These are phyloP conservation scores for Neurospora sp. DNA, from an alignment of 495 filamentous ascomycete genomes.

Conservation along the genomic window DNA sequence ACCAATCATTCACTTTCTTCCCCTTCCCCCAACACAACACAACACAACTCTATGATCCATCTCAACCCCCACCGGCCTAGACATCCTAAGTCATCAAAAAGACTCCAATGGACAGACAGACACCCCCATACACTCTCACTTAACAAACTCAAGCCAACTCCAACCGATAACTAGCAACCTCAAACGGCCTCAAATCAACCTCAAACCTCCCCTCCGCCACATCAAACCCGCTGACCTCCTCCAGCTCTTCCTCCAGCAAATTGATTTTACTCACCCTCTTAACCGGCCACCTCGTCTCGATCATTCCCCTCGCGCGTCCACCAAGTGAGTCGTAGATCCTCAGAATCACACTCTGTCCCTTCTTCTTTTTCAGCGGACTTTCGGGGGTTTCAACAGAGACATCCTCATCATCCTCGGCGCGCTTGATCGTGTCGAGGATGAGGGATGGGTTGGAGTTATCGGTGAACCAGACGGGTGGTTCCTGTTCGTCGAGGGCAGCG, in stretches of 20 bases:
- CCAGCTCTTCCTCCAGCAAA: constrained; percentile 60
- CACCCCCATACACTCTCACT: not conserved
- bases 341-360: constrained; percentile 69
- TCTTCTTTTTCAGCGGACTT: constrained; percentile 42
- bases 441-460: constrained; percentile 45
- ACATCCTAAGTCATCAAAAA: not conserved
- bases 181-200: constrained; percentile 73
- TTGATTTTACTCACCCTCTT: constrained; percentile 75
- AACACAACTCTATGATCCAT: not conserved
- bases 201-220: constrained; percentile 32
- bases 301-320: constrained; percentile 57
- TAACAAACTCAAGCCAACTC: constrained; percentile 38
- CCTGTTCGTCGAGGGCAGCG: constrained; percentile 25
- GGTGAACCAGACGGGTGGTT: constrained; percentile 44
- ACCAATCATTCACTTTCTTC: not conserved
- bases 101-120: not conserved
- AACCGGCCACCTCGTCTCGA: constrained; percentile 57
- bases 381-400: constrained; percentile 52
- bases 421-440: constrained; percentile 76
- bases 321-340: constrained; percentile 89
- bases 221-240: constrained; percentile 44
- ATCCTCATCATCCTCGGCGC: constrained; percentile 92
- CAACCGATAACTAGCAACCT: constrained; percentile 78
- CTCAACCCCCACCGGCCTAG: not conserved
- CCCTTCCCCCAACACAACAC: too few relatives aligned